Conservation (phyloP, 768 basidiomycete species). For the Sporobolomyces pararoseus region DNA sequence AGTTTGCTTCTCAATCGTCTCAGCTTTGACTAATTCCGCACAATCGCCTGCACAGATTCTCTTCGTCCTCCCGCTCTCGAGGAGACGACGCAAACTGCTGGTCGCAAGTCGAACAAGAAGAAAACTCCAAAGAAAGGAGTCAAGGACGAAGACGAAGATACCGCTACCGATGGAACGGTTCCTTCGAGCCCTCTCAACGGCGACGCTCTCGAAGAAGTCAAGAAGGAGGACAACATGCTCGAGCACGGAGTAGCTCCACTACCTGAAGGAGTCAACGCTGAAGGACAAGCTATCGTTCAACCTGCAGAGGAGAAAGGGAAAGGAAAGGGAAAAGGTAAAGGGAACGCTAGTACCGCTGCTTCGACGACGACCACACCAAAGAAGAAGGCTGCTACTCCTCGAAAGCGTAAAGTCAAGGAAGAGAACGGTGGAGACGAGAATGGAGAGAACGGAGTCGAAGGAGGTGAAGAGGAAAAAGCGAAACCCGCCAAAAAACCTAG, state of each 20-base stretch:
- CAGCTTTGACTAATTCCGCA: background rate
- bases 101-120: constrained; percentile 53
- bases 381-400: constrained; percentile 18
- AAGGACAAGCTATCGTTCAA: constrained; percentile 21
- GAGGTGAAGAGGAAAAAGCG: background rate
- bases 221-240: constrained; percentile 15
- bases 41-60: constrained; percentile 40
- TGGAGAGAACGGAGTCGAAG: background rate
- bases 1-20: no score
- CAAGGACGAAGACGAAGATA: constrained; percentile 15
- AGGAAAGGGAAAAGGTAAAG: background rate
- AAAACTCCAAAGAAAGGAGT: constrained; percentile 34
- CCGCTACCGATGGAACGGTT: background rate
- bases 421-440: background rate
- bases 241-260: constrained; percentile 14
- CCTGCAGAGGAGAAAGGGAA: background rate
- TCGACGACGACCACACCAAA: background rate
- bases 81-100: constrained; percentile 54
- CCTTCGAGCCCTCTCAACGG: constrained; percentile 14
- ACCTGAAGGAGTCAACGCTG: constrained; percentile 25
- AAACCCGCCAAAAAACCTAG: background rate
- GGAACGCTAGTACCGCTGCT: no score
- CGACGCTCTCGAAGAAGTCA: constrained; percentile 11
- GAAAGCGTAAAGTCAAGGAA: constrained; percentile 4
- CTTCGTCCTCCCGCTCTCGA: constrained; percentile 54